Evolutionary conservation across 306 rosid species (phyloP), one percentile per base, ranked within the genome.

Genomic region (Quercus glauca): DNA sequence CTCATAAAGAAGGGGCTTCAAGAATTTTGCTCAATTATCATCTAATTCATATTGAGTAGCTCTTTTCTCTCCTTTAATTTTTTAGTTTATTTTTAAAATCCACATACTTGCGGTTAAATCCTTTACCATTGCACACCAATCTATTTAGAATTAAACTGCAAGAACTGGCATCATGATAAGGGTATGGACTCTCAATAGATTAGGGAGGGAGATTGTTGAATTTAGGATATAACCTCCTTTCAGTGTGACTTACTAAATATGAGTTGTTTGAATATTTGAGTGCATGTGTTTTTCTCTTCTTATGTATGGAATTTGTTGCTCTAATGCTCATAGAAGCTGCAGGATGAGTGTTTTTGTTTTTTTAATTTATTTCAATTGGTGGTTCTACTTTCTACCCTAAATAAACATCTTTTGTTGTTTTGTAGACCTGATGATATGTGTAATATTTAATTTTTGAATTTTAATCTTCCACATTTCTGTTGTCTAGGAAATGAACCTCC

Each of bases 401-500:
- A 28, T 76, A 41, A 35, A 25, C 20, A 67, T 45, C 60, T 19
- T 55, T 26, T 73, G 20, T 60, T 31, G 25, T 15, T 5, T 51
- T 29, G 53, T 51, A 17, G 60, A 61, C 53, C 49, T 64, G 49
- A 21, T 72, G 65, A 45, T 63, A 35, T 6, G 29, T 41, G 55
- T 19, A 18, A 25, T 29, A 77, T 73, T 69, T 79, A 23, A 37
- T 71, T 71, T 83, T 83, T 78, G 29, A 73, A 73, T 25, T 74
- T 23, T 80, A 73, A 23, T 80, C 28, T 41, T 77, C 74, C 28
- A 33, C 71, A 70, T 52, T 14, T 78, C n/a, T 77, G 58, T 75
- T 71, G 37, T 73, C 15, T 74, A 95, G 99, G 99, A 95, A 82
- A 75, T 85, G 91, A 81, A 81, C 80, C 92, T 91, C 58, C 83